Base-by-base conservation (phyloP, 305 asterid species). In the Solanum hybrid region DNA sequence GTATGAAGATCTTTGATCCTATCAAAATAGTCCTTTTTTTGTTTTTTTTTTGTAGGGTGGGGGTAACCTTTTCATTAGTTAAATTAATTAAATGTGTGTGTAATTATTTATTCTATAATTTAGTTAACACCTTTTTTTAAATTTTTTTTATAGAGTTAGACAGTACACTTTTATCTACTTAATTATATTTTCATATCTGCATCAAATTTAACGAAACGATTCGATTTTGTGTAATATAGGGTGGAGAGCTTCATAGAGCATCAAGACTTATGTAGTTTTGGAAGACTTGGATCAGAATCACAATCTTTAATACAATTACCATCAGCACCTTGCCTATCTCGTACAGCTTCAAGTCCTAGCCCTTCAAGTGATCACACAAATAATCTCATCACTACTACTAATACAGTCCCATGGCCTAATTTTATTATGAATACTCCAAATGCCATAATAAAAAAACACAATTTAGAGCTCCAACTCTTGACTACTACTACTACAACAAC, bases 191-290 rank as follows among this genome's bases (percentile, higher is more conserved):
- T 11, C 11, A 22, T 8, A 22, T 42, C 0, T 16, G 6, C 0
- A 11, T 5, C 1, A 78, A 78, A 78, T 78, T 35, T 35, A 6
- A 79, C 1, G 6, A 83, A 26, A 2, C 11, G 87, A 37, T 12
- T 73, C 13, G 2, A 39, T 36, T 73, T 69, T 69, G 35, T 37
- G 16, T 73, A 77, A 90, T 88, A 1, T 89, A 97, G 99, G 94
- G 98, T 95, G 91, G 99, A 97, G 94, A 96, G 97, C 89, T 96
- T 97, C 92, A 96, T 97, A 3, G 99, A 97, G 90, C 99, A 97
- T 64, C 99, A 96, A 89, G 98, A 97, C 88, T 93, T 93, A n/a
- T 97, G 99, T 90, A 92, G 91, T 37, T 40, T 95, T 91, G 94
- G 96, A 11, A 93, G 90, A 1, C 91, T 92, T 90, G 92, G 91